Evolutionary conservation across 768 basidiomycete species (phyloP).

Genomic region (Phallus indusiatus): DNA sequence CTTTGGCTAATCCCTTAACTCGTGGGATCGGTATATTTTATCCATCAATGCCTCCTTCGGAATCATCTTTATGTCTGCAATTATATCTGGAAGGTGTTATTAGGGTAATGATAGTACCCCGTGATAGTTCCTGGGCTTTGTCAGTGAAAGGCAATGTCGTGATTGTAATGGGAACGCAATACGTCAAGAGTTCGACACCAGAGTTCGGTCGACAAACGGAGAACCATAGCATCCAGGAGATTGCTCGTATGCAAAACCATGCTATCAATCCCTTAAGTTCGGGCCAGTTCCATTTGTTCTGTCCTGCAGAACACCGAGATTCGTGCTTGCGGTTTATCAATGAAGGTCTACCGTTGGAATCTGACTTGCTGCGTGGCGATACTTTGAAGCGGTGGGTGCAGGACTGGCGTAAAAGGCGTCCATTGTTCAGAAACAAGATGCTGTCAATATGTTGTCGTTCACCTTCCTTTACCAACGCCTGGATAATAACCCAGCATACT

Average conservation of each 20-base stretch:
- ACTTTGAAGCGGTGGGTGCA: conserved; percentile 41
- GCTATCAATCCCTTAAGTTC: conserved; percentile 53
- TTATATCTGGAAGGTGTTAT: conserved; percentile 75
- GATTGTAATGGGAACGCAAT: conserved; percentile 90
- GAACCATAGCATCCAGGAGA: conserved; percentile 73
- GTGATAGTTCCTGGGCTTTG: conserved; percentile 83
- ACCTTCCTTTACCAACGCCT: conserved; percentile 71
- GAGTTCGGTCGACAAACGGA: conserved; percentile 55
- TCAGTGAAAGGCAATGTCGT: conserved; percentile 77
- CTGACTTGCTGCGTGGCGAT: conserved; percentile 47
- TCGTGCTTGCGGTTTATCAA: conserved; percentile 76
- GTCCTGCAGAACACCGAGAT: conserved; percentile 78
- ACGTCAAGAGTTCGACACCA: conserved; percentile 40
- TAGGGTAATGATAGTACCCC: conserved; percentile 71
- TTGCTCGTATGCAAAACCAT: conserved; percentile 86
- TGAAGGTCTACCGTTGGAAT: conserved; percentile 87
- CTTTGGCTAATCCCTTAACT: conserved; percentile 61
- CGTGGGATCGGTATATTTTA: conserved; percentile 88
- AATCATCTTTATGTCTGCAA: conserved; percentile 66
- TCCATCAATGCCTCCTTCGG: conserved; percentile 53
- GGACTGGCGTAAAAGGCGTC: conserved; percentile 27
- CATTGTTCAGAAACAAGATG: conserved; percentile 49
- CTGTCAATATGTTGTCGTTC: conserved; percentile 69
- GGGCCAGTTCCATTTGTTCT: conserved; percentile 69
- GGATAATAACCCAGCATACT: conserved; percentile 76